Percentiles rank a stretch among this genome's conserved stretches.
Conservation (phyloP, 2,329 filamentous ascomycete genomes). For the Botrytis hyacinthi region DNA sequence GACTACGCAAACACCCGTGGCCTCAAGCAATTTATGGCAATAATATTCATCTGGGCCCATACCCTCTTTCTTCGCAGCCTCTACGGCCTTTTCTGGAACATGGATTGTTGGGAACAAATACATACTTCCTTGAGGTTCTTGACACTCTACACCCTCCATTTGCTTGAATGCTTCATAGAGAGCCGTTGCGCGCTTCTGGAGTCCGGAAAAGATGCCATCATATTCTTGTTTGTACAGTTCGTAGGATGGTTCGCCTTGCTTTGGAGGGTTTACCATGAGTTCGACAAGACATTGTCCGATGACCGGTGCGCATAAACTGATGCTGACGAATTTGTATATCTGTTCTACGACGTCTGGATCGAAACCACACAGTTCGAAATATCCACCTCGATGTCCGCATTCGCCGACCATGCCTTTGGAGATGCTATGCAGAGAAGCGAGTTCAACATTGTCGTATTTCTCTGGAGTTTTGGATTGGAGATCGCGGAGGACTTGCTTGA, state of each 20-base stretch:
- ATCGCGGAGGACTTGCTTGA: conserved; percentile 83
- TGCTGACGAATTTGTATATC: conserved; percentile 98
- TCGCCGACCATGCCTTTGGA: conserved; percentile 99
- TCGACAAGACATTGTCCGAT: conserved; percentile 95
- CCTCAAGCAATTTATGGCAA: conserved; percentile 83
- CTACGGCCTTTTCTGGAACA: conserved; percentile 71
- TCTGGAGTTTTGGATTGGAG: conserved; percentile 73
- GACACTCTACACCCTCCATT: conserved; percentile 96
- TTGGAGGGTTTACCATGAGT: conserved; percentile 95
- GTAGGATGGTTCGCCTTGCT: conserved; percentile 77
- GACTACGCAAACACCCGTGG: conserved; percentile 92
- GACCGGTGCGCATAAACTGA: conserved; percentile 93
- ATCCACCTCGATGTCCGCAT: conserved; percentile 95
- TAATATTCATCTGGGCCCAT: conserved; percentile 90
- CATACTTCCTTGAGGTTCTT: conserved; percentile 77
- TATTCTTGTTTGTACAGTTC: conserved; percentile 84
- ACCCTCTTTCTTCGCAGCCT: conserved; percentile 71
- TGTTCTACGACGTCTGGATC: conserved; percentile 80
- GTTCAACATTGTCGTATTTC: conserved; percentile 80
- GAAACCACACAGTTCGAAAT: conserved; percentile 94
- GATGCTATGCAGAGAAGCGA: conserved; percentile 87
- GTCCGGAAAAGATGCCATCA: conserved; percentile 72
- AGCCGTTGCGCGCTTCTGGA: conserved; percentile 76
- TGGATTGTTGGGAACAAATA: conserved; percentile 97
- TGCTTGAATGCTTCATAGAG: conserved; percentile 85